Evolutionary conservation across 2,329 filamentous ascomycete species (phyloP).

Genomic region (Paecilomyces sp.): DNA sequence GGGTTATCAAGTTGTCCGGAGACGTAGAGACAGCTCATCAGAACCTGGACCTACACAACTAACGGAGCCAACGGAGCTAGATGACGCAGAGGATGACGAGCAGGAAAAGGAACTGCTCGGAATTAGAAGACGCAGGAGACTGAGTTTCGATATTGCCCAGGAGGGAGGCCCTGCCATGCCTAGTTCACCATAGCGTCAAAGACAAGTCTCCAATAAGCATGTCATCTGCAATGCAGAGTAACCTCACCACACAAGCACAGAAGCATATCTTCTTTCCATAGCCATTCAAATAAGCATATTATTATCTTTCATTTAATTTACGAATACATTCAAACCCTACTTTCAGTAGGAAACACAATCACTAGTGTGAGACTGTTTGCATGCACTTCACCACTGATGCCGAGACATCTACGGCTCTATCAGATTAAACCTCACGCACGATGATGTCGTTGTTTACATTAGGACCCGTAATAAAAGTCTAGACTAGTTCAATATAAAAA

Average conservation of each 20-base stretch:
- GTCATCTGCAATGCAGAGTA: neutral
- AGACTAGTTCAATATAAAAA: neutral
- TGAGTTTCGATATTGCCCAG: conserved; percentile 10
- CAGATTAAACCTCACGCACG: neutral
- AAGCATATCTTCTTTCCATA: too few relatives aligned
- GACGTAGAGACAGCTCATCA: conserved; percentile 14
- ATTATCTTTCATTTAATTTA: neutral
- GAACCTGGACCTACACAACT: conserved; percentile 14
- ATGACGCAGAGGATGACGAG: too few relatives aligned
- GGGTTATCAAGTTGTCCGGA: conserved; percentile 72
- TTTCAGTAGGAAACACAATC: too few relatives aligned
- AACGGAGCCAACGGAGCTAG: too few relatives aligned
- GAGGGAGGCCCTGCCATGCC: neutral
- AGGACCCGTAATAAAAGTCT: neutral
- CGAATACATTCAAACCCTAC: neutral
- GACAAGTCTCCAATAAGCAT: neutral
- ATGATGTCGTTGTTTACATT: neutral
- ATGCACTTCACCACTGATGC: neutral
- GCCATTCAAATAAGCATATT: neutral
- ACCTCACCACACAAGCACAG: too few relatives aligned
- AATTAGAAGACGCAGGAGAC: conserved; percentile 8
- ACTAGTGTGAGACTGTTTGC: neutral
- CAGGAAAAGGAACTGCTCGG: too few relatives aligned
- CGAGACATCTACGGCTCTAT: neutral
- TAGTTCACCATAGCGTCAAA: neutral